Conservation (phyloP, 306 rosid species). For the Rosa chinensis region DNA sequence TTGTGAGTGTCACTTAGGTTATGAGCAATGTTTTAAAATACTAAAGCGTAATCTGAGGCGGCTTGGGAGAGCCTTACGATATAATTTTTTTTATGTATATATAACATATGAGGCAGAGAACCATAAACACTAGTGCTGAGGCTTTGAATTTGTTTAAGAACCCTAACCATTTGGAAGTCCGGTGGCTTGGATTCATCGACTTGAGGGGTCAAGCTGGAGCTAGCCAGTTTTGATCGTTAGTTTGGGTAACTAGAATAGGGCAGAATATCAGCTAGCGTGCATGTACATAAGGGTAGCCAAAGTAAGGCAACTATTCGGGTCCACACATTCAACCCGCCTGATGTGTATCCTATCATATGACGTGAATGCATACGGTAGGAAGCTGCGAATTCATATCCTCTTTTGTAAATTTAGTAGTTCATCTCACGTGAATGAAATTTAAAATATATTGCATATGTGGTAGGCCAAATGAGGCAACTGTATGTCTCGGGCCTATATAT, state of each 20-base stretch:
- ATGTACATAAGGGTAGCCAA: not conserved
- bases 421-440: not conserved
- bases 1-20: not conserved
- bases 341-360: too few relatives aligned
- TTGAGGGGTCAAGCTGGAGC: not conserved
- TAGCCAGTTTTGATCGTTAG: too few relatives aligned
- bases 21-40: not conserved
- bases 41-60: too few relatives aligned
- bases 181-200: not conserved
- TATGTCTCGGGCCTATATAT: too few relatives aligned
- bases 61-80: too few relatives aligned
- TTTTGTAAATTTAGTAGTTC: too few relatives aligned
- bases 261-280: not conserved
- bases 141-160: too few relatives aligned
- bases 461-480: too few relatives aligned
- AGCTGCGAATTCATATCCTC: not conserved
- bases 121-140: not conserved
- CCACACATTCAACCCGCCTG: not conserved
- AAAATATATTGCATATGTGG: too few relatives aligned
- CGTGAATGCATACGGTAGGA: not conserved
- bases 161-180: not conserved
- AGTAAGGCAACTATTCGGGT: not conserved
- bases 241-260: too few relatives aligned
- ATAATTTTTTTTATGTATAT: too few relatives aligned
- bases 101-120: too few relatives aligned